Evolutionary conservation across 2,329 filamentous ascomycete genomes (phyloP), one percentile per base, ranked within the genome.

Genomic region (Alternaria postmessia): DNA sequence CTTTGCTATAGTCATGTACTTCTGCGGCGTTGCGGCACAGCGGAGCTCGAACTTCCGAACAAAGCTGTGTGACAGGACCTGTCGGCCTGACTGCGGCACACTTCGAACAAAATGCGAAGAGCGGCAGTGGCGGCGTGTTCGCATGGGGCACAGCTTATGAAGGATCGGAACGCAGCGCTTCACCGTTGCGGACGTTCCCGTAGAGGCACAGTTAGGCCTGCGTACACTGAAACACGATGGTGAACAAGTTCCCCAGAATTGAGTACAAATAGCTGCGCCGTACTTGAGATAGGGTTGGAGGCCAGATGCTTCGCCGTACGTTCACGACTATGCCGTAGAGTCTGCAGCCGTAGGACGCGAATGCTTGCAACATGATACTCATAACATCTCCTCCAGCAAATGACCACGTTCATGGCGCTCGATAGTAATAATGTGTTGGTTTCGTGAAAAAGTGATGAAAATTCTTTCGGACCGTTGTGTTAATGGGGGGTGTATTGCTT

Each of bases 91-190:
- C 7, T 42, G 49, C 49, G 38, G 38, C 34, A 51, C 22, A 51
- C 26, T 14, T 41, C n/a, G 16, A 28, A 24, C 7, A n/a, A 9
- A 22, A 46, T 16, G 16, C 14, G 43, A 28, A 32, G n/a, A 44
- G 24, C 57, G 53, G 53, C 9, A 52, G 41, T 22, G 53, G 58
- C 58, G 53, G 39, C 44, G 26, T 36, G 34, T 52, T 46, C 22
- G 53, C 53, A 38, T 51, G 36, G 52, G 58, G 53, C 53, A 57
- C 53, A 52, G 58, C 42, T 20, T 57, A 26, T 57, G 32, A 53
- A 52, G 47, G 41, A 22, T 42, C 41, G 47, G 47, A 47, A 46
- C 47, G 54, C 58, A 41, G 41, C 39, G 52, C 46, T 39, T 38
- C n/a, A 52, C 36, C 42, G 22, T 28, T 34, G 47, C 58, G 58